These are phyloP conservation scores for Stylonectria norvegica DNA, from an alignment of 2,329 filamentous ascomycete species.

Conservation along the genomic window DNA sequence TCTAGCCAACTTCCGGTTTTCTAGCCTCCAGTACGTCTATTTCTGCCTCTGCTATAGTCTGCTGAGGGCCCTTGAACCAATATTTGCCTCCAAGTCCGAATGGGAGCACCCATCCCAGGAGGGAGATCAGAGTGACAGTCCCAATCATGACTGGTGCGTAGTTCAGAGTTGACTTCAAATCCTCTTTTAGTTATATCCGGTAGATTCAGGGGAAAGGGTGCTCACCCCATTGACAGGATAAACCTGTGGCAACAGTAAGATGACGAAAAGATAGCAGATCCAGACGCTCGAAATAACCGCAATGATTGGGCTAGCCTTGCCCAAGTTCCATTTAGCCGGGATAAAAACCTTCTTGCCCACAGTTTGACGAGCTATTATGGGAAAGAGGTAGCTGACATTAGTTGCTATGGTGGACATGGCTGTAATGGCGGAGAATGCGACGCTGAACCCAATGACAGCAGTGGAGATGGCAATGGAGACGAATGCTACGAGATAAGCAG, in stretches of 20 bases:
- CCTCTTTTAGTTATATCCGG: background rate
- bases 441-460: conserved; percentile 2
- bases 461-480: conserved; percentile 3
- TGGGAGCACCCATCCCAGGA: conserved; percentile 4
- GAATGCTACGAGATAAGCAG: conserved; percentile 1
- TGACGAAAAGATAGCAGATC: conserved; percentile 2
- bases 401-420: conserved; percentile 3
- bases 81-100: conserved; percentile 4
- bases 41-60: background rate
- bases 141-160: conserved; percentile 4
- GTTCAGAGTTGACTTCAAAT: conserved; percentile 1
- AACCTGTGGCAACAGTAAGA: conserved; percentile 6
- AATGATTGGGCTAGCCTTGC: background rate
- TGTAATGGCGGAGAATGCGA: conserved; percentile 6
- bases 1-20: background rate
- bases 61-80: conserved; percentile 5
- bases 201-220: background rate
- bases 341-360: conserved; percentile 2
- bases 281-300: conserved; percentile 1
- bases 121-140: conserved; percentile 1
- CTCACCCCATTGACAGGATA: conserved; percentile 3
- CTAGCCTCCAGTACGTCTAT: background rate
- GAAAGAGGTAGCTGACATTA: conserved; percentile 7
- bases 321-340: conserved; percentile 6
- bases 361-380: conserved; percentile 5